Percentiles rank a stretch among this genome's conserved stretches.
Evolutionary conservation across 2,329 filamentous ascomycete genomes (phyloP).

Genomic region (Phialophora verrucosa): DNA sequence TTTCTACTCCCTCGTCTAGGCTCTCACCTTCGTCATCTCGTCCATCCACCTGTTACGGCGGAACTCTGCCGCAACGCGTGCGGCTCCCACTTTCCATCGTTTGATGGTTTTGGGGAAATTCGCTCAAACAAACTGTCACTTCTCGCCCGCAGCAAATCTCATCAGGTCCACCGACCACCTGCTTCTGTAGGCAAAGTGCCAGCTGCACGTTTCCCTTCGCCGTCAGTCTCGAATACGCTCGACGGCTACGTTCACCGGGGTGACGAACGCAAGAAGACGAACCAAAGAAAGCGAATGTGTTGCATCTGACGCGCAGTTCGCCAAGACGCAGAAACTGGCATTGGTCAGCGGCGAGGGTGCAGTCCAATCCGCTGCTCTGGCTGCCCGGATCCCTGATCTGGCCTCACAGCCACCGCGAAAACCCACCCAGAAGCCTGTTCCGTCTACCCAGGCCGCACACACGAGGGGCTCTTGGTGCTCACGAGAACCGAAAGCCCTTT

Average conservation of each 20-base stretch:
- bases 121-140: background rate
- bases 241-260: background rate
- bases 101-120: background rate
- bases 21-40: background rate
- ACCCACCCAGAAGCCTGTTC: slow-evolving; percentile 9
- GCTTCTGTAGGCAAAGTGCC: background rate
- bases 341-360: slow-evolving; percentile 22
- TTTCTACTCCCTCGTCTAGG: background rate
- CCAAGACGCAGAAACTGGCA: slow-evolving; percentile 5
- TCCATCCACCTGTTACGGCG: background rate
- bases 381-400: slow-evolving; percentile 6
- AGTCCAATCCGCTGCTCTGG: slow-evolving; percentile 10
- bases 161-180: background rate
- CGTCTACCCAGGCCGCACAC: slow-evolving; percentile 12
- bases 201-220: background rate
- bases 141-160: background rate
- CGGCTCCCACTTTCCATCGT: background rate
- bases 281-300: background rate
- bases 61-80: background rate
- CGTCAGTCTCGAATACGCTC: background rate
- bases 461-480: slow-evolving; percentile 13
- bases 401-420: slow-evolving; percentile 13
- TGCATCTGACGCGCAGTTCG: slow-evolving; percentile 8
- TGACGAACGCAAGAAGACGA: background rate
- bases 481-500: slow-evolving; percentile 7